phyloP scores from a whole-genome alignment of 441 rosid genomes.

The Biscutella laevigata region DNA sequence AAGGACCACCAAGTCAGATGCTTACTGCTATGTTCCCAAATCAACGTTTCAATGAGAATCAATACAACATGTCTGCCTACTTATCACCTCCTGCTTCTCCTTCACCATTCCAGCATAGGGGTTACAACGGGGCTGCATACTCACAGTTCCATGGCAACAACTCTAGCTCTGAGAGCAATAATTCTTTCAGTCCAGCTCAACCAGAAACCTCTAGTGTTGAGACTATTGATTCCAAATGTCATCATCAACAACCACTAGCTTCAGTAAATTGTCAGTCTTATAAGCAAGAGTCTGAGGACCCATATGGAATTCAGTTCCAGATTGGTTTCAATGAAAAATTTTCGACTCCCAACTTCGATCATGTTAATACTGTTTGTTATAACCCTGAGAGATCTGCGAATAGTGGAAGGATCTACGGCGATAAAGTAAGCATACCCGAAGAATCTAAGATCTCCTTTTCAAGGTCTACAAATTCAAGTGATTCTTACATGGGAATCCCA shows the following conservation, averaged over 20 bases:
- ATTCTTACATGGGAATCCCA: conserved; percentile 37
- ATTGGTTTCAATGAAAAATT: conserved; percentile 20
- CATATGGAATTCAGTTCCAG: conserved; percentile 25
- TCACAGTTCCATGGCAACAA: conserved; percentile 28
- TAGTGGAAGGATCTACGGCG: conserved; percentile 30
- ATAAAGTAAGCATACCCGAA: conserved; percentile 34
- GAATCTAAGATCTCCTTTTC: conserved; percentile 34
- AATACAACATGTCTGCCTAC: conserved; percentile 26
- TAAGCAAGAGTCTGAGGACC: conserved; percentile 32
- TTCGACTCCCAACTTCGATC: conserved; percentile 15
- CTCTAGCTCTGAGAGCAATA: conserved; percentile 44
- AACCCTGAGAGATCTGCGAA: conserved; percentile 28
- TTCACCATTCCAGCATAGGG: conserved; percentile 31
- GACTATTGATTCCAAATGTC: conserved; percentile 21
- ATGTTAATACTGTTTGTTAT: conserved; percentile 26
- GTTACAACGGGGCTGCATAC: conserved; percentile 23
- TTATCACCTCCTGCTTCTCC: conserved; percentile 45
- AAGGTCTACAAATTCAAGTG: conserved; percentile 39
- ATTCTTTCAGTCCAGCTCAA: conserved; percentile 36
- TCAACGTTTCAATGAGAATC: conserved; percentile 29
- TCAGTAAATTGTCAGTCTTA: conserved; percentile 25
- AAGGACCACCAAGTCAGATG: conserved; percentile 22
- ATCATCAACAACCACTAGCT: conserved; percentile 14
- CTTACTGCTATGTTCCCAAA: conserved; percentile 27
- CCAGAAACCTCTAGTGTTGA: conserved; percentile 29